phyloP scores from a whole-genome alignment of 345 rosid genomes.

The Eucalyptus curtisii region DNA sequence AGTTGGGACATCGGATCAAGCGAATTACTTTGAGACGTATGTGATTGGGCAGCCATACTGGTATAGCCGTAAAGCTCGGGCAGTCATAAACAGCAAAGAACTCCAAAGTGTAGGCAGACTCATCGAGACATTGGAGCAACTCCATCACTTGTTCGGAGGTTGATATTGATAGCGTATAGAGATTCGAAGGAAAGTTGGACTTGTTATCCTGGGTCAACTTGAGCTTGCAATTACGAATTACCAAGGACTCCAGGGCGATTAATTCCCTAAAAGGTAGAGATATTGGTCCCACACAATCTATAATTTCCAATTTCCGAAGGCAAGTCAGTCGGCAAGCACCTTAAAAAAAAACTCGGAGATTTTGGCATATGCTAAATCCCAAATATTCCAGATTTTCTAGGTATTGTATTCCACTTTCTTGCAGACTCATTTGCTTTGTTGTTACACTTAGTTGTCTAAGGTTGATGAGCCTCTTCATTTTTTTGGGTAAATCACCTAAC shows the following conservation, averaged over 20 bases:
- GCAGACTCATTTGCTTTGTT: neutral
- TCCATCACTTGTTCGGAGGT: neutral
- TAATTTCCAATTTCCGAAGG: accelerated
- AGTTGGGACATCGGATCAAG: neutral
- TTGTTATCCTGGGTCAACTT: no score
- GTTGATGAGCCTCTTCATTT: accelerated
- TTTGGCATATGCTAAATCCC: accelerated
- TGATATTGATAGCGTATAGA: accelerated
- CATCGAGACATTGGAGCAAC: neutral
- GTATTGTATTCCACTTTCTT: neutral
- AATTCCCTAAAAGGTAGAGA: neutral
- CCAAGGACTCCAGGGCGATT: accelerated
- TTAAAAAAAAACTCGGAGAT: neutral
- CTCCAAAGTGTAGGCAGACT: neutral
- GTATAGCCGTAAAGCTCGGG: accelerated
- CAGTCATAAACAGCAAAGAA: accelerated
- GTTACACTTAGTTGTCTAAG: accelerated
- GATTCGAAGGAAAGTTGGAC: no score
- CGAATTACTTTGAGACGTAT: accelerated
- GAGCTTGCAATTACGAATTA: accelerated
- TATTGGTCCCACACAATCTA: accelerated
- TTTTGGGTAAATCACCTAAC: neutral
- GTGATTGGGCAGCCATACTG: neutral
- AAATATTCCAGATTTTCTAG: neutral
- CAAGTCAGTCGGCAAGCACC: neutral